A percentile compares a stretch with the other conserved stretches of the same genome.
These are phyloP conservation scores for Sporothrix euskadiensis DNA, from an alignment of 2,329 filamentous ascomycete genomes.

Conservation along the genomic window DNA sequence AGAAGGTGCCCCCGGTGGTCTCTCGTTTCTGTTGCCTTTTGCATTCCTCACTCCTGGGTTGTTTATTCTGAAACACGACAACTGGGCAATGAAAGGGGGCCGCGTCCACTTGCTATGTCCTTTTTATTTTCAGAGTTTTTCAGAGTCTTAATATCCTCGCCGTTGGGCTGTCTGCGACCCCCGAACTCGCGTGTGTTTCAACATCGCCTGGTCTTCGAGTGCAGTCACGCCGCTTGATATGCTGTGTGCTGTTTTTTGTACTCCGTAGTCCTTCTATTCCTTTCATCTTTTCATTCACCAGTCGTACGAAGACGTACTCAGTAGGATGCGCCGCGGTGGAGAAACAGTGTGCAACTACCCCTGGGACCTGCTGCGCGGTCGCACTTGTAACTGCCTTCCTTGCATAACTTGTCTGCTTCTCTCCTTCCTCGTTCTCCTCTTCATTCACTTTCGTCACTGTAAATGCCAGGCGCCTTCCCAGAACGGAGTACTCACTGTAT, in stretches of 20 bases:
- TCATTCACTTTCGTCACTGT: not conserved
- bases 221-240: slow-evolving; percentile 1
- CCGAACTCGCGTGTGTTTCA: slow-evolving; percentile 22
- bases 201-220: not conserved
- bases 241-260: not conserved
- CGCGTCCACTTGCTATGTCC: not conserved
- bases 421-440: not conserved
- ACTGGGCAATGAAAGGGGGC: not conserved
- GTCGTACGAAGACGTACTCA: not conserved
- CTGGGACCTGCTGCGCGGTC: slow-evolving; percentile 1
- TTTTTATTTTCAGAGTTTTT: not conserved
- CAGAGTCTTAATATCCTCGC: not conserved
- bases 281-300: not conserved
- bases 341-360: slow-evolving; percentile 5
- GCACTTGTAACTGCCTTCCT: not conserved
- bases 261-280: not conserved
- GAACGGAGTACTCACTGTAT: not conserved
- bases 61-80: slow-evolving; percentile 19
- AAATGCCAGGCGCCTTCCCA: not conserved
- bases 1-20: not conserved
- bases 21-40: not conserved
- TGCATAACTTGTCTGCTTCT: not conserved
- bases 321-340: slow-evolving; percentile 5
- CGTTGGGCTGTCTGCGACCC: slow-evolving; percentile 4
- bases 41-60: slow-evolving; percentile 14